These are phyloP conservation scores for Picea mariana DNA, from an alignment of 83 land plant genomes.

Conservation along the genomic window DNA sequence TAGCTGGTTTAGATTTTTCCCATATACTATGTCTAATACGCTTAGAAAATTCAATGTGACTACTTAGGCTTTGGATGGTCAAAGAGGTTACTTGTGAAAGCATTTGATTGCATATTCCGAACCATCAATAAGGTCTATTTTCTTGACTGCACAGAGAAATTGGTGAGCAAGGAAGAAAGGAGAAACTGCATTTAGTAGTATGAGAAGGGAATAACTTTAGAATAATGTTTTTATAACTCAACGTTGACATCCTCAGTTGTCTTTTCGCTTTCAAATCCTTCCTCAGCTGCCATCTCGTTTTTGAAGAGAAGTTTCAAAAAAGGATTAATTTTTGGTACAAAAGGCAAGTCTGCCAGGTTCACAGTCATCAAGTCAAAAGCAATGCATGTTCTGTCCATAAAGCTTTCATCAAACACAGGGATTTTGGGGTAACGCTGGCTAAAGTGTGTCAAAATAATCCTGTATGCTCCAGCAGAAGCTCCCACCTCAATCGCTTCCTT, in stretches of 20 bases:
- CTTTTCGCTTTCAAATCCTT: conserved; percentile 17
- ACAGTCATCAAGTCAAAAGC: conserved; percentile 98
- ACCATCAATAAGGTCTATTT: not conserved
- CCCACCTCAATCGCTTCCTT: conserved; percentile 90
- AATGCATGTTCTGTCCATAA: conserved; percentile 78
- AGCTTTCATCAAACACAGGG: conserved; percentile 80
- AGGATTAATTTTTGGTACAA: conserved; percentile 79
- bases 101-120: conserved; percentile 2
- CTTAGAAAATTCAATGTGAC: not conserved
- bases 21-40: not conserved
- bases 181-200: not conserved
- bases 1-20: not conserved
- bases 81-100: not conserved
- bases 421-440: conserved; percentile 98
- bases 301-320: conserved; percentile 80
- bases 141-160: not conserved
- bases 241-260: not conserved
- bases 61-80: not conserved
- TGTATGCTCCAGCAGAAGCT: conserved; percentile 68
- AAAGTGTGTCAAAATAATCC: conserved; percentile 91
- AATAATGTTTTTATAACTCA: conserved; percentile 12
- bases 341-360: conserved; percentile 81
- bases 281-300: conserved; percentile 71
- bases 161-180: not conserved
- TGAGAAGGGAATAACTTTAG: not conserved